Conservation (phyloP, 805 yeast genomes). For the Metschnikowia peoriensis region DNA sequence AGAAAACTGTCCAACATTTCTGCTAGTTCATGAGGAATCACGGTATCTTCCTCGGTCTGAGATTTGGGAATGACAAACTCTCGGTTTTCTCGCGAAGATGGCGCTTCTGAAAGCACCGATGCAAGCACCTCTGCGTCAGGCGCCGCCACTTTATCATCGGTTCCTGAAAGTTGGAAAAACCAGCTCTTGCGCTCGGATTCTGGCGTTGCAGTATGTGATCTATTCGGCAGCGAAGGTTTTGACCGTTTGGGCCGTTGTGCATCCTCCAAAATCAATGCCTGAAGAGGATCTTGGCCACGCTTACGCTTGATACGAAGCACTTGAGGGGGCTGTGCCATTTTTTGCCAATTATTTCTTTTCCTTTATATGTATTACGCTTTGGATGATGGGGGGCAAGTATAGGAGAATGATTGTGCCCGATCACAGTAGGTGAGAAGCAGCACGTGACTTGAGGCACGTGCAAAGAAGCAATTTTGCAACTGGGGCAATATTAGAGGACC, state of each 20-base stretch:
- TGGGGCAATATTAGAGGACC: too few species aligned
- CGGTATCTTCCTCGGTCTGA: constrained; percentile 32
- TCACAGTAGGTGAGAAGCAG: too few species aligned
- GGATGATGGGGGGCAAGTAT: too few species aligned
- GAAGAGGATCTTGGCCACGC: constrained; percentile 83
- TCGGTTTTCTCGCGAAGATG: constrained; percentile 17
- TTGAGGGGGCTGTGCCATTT: constrained; percentile 43
- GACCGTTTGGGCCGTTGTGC: constrained; percentile 39
- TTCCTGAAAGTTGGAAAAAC: constrained; percentile 35
- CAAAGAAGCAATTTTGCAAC: too few species aligned
- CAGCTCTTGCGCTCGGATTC: constrained; percentile 21
- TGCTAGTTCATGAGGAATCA: constrained; percentile 59
- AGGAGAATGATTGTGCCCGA: too few species aligned
- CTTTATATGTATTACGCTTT: too few species aligned
- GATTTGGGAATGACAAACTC: constrained; percentile 37
- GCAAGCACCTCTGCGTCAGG: constrained; percentile 22
- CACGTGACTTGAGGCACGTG: too few species aligned
- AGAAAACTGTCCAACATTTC: constrained; percentile 71
- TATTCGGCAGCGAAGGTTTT: constrained; percentile 34
- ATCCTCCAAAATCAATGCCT: constrained; percentile 62
- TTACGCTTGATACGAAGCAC: constrained; percentile 82
- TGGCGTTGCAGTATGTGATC: constrained; percentile 26
- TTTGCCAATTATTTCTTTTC: not conserved
- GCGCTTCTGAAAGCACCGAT: constrained; percentile 28
- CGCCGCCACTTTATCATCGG: constrained; percentile 25